Percentiles rank a stretch among this genome's conserved stretches.
These are phyloP conservation scores for Suhomyces coccinellae DNA, from an alignment of 1,139 yeast genomes.

Conservation along the genomic window DNA sequence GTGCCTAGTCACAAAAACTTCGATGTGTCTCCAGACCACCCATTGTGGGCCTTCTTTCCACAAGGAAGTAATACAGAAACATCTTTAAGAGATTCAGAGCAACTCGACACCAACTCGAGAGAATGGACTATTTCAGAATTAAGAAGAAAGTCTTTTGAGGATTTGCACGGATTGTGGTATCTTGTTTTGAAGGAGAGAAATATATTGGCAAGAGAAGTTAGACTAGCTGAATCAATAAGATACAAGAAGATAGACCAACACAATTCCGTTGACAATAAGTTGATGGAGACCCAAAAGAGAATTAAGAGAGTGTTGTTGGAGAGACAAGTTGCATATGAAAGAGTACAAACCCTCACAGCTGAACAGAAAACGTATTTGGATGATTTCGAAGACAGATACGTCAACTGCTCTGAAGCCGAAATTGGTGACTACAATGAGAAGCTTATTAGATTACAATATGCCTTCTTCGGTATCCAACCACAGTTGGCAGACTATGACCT, in stretches of 20 bases:
- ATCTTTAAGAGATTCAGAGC: constrained; percentile 60
- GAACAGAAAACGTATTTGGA: constrained; percentile 50
- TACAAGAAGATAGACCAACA: constrained; percentile 28
- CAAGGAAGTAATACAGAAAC: constrained; percentile 47
- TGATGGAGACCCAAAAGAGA: constrained; percentile 47
- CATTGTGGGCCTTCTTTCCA: constrained; percentile 91
- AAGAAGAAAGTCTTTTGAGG: constrained; percentile 88
- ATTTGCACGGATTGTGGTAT: constrained; percentile 90
- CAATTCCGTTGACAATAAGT: constrained; percentile 36
- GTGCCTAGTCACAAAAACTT: constrained; percentile 76
- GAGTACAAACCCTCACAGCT: constrained; percentile 53
- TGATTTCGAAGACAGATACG: constrained; percentile 59
- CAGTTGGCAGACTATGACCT: constrained; percentile 43
- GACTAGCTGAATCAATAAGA: constrained; percentile 38
- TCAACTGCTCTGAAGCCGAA: constrained; percentile 57
- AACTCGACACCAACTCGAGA: constrained; percentile 60
- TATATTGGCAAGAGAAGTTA: constrained; percentile 71
- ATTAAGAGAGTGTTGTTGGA: constrained; percentile 88
- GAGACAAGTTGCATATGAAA: constrained; percentile 70
- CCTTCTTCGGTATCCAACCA: constrained; percentile 74
- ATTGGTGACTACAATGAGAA: constrained; percentile 64
- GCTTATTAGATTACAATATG: constrained; percentile 74
- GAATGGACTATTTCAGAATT: constrained; percentile 88
- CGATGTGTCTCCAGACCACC: constrained; percentile 80
- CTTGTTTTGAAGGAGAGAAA: constrained; percentile 82